These are phyloP conservation scores for Salix dunnii DNA, from an alignment of 345 rosid genomes.

Conservation along the genomic window DNA sequence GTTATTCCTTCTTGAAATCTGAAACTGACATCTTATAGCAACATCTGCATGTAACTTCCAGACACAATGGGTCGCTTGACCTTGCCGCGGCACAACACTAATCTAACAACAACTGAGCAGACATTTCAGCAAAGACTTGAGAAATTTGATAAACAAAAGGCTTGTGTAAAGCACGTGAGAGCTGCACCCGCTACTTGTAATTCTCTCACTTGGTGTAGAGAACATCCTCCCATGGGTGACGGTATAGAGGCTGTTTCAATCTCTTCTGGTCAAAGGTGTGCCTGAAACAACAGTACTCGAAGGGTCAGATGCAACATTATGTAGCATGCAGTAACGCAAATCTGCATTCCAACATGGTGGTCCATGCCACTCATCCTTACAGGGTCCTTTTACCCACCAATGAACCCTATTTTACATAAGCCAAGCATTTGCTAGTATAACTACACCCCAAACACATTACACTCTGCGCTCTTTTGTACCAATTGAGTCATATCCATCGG, in stretches of 20 bases:
- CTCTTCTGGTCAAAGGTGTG: slow-evolving; percentile 97
- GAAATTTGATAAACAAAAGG: neutral
- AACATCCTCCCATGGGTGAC: slow-evolving; percentile 99
- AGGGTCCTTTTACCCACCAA: neutral
- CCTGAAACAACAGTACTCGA: slow-evolving; percentile 30
- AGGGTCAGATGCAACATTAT: neutral
- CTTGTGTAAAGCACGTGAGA: slow-evolving; percentile 1
- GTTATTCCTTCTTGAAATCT: neutral
- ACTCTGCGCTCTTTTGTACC: neutral
- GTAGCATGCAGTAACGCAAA: neutral
- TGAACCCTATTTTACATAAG: neutral
- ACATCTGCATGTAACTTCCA: slow-evolving; percentile 19
- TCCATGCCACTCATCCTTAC: neutral
- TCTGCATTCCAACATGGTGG: neutral
- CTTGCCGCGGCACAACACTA: slow-evolving; percentile 18
- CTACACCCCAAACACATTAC: neutral
- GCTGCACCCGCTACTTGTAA: slow-evolving; percentile 1
- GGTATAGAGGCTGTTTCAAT: slow-evolving; percentile 89
- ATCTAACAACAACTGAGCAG: slow-evolving; percentile 22
- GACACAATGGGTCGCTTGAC: slow-evolving; percentile 5
- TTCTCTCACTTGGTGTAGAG: slow-evolving; percentile 80
- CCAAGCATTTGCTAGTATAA: neutral
- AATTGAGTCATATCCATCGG: neutral
- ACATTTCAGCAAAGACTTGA: slow-evolving; percentile 9
- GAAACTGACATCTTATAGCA: neutral